Base-by-base conservation (phyloP, 176 grass and related monocot species). In the Lolium perenne region DNA sequence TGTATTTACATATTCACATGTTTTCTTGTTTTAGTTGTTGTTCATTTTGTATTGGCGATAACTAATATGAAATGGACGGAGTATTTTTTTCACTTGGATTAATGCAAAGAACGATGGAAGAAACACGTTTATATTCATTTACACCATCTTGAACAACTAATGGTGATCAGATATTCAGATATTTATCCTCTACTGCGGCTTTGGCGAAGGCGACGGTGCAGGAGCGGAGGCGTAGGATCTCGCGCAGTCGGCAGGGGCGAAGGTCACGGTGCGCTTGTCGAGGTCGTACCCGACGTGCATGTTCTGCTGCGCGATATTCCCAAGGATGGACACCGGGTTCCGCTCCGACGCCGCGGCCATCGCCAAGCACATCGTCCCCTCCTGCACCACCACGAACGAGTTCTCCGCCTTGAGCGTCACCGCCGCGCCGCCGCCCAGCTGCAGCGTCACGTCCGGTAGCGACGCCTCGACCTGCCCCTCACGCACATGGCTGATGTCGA, bases 271-370 rank as follows among this genome's bases (percentile, higher is more conserved):
- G 51, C 87, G 40, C 9, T 40, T 56, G 63, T 86, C 94, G 73
- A 96, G 87, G 86, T 96, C 87, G 26, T 83, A 96, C 11, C 88
- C 89, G 11, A 91, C 77, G 26, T 88, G 91, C 23, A 96, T 64
- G 70, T 96, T 86, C 79, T 88, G 91, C 83, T 93, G 91, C 68
- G 91, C 88, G 73, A 93, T 40, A 85, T 88, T 96, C 0, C 91
- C 91, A 0, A 95, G 63, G 38, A 95, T 90, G 0, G 81, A 78
- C 35, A 84, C 1, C 26, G 69, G 87, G 16, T 72, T 47, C 22
- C 2, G 0, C 1, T 63, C 57, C 56, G 55, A 13, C 61, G 22
- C 48, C 16, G 59, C n/a, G 46, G 22, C 48, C 22, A 97, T 11
- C n/a, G 64, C 79, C 8, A 92, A 41, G 63, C 92, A 95, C 58